phyloP scores from a whole-genome alignment of 495 filamentous ascomycete species.

The Xylaria sp. region DNA sequence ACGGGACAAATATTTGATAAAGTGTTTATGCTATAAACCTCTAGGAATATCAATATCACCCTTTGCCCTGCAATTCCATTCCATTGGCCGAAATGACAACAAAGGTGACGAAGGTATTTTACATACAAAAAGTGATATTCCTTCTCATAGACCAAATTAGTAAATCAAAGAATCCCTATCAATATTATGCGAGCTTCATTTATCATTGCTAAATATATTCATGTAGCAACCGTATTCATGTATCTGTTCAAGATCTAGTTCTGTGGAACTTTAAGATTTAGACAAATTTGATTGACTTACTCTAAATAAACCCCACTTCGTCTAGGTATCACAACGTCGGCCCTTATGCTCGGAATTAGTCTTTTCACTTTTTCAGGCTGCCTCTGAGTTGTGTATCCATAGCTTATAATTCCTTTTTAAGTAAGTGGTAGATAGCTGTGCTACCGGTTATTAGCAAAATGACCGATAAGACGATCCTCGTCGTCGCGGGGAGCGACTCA shows the following conservation, averaged over 20 bases:
- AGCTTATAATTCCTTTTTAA: neutral
- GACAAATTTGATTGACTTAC: slow-evolving; percentile 17
- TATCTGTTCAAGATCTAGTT: neutral
- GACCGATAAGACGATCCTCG: slow-evolving; percentile 64
- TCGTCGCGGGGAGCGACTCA: slow-evolving; percentile 86
- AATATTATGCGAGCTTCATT: neutral
- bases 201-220: neutral
- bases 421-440: neutral
- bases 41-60: neutral
- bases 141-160: neutral
- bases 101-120: neutral
- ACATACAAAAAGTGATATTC: neutral
- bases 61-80: neutral
- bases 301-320: slow-evolving; percentile 23
- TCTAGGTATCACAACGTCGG: neutral
- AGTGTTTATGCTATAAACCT: neutral
- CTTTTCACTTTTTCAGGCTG: neutral
- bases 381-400: neutral
- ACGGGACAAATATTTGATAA: neutral
- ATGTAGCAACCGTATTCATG: neutral
- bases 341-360: neutral
- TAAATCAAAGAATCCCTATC: neutral
- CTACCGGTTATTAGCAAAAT: slow-evolving; percentile 19
- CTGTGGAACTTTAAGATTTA: slow-evolving; percentile 13
- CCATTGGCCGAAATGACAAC: neutral